These are phyloP conservation scores for Exutisphaerella laricina DNA, from an alignment of 2,329 filamentous ascomycete genomes.

Conservation along the genomic window DNA sequence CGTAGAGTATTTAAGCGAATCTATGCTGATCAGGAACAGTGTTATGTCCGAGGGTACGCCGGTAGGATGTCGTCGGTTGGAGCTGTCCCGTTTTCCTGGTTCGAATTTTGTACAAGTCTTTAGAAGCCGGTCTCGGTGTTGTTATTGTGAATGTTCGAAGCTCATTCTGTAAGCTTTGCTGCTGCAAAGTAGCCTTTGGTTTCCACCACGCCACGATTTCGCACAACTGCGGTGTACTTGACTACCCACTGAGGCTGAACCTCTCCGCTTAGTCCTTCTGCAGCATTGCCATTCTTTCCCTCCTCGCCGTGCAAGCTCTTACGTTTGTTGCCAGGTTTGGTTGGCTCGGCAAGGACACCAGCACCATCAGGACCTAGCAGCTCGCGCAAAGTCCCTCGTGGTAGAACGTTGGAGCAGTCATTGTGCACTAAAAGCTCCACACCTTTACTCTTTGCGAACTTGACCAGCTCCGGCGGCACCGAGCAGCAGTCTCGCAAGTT, in stretches of 20 bases:
- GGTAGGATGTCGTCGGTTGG: too few relatives aligned
- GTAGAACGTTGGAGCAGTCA: slow-evolving; percentile 87
- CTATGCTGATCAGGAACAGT: too few relatives aligned
- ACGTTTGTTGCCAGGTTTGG: slow-evolving; percentile 37
- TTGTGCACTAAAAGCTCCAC: slow-evolving; percentile 91
- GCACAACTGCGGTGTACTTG: slow-evolving; percentile 94
- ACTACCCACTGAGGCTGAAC: slow-evolving; percentile 89
- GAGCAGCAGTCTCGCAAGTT: slow-evolving; percentile 95
- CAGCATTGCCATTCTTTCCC: slow-evolving; percentile 54
- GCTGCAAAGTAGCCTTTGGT: slow-evolving; percentile 97
- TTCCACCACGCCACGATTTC: slow-evolving; percentile 90
- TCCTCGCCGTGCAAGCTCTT: slow-evolving; percentile 36
- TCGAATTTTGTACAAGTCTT: too few relatives aligned
- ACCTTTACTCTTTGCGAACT: slow-evolving; percentile 73
- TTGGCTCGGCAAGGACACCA: slow-evolving; percentile 61
- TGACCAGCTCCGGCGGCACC: slow-evolving; percentile 78
- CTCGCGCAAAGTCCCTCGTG: slow-evolving; percentile 76
- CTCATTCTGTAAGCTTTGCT: slow-evolving; percentile 49
- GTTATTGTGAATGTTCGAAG: too few relatives aligned
- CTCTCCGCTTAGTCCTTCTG: slow-evolving; percentile 63
- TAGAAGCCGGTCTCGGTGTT: too few relatives aligned
- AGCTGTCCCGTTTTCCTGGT: too few relatives aligned
- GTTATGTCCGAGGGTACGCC: too few relatives aligned
- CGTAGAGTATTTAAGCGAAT: too few relatives aligned
- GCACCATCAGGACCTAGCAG: slow-evolving; percentile 70